Conservation (phyloP, 179 eudicot species). For the Camellia oleifera region DNA sequence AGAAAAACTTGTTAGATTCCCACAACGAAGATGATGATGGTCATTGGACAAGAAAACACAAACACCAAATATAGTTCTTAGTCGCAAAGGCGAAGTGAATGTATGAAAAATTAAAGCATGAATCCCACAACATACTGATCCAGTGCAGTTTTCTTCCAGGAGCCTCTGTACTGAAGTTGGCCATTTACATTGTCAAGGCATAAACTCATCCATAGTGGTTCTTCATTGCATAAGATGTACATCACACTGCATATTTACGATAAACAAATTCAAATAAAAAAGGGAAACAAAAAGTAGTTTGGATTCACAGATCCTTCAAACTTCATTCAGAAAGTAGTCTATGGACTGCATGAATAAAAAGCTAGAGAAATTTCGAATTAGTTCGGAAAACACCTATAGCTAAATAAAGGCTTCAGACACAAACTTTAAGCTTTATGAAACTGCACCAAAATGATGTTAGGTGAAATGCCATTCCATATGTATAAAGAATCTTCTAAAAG, state of each 20-base stretch:
- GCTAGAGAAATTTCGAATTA: not conserved
- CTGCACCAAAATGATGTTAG: not conserved
- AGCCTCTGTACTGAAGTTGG: constrained; percentile 73
- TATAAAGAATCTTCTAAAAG: not conserved
- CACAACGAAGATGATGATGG: not conserved
- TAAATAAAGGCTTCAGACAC: not conserved
- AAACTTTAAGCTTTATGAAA: not conserved
- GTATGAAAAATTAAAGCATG: constrained; percentile 13
- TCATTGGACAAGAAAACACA: not conserved
- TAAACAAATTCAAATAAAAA: constrained; percentile 8
- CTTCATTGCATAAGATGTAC: constrained; percentile 98
- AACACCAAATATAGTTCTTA: not conserved
- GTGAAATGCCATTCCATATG: not conserved
- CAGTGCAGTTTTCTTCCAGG: constrained; percentile 88
- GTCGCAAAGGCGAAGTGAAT: constrained; percentile 3
- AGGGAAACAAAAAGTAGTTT: constrained; percentile 3
- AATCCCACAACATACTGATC: constrained; percentile 47
- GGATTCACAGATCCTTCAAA: not conserved
- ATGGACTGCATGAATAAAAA: not conserved
- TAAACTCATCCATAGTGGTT: constrained; percentile 94
- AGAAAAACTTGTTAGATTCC: constrained; percentile 13
- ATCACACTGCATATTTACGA: constrained; percentile 67
- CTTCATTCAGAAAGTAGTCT: not conserved
- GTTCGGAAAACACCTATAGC: not conserved
- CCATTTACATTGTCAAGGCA: constrained; percentile 60